Evolutionary conservation across 2,329 filamentous ascomycete species (phyloP).

Genomic region (Fusarium circinatum): DNA sequence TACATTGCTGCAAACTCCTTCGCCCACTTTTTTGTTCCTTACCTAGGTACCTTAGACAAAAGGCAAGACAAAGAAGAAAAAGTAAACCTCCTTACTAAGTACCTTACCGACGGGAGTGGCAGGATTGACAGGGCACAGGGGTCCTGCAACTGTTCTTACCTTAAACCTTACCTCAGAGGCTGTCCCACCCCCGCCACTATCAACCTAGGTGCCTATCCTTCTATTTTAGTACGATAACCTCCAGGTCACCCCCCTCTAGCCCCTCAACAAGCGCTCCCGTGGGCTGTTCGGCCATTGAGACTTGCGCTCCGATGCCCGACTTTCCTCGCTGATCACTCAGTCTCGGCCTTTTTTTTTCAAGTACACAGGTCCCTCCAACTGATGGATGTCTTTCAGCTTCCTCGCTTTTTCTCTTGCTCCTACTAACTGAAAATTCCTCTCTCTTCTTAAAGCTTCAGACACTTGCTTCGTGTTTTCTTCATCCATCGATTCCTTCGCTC

Average conservation of each 20-base stretch:
- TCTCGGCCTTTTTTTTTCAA: constrained; percentile 32
- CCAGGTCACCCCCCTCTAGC: constrained; percentile 14
- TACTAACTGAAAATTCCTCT: background rate
- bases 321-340: constrained; percentile 14
- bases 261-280: constrained; percentile 31
- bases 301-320: constrained; percentile 12
- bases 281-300: constrained; percentile 31
- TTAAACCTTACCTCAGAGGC: constrained; percentile 18
- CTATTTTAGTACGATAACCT: constrained; percentile 32
- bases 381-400: constrained; percentile 20
- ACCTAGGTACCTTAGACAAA: background rate
- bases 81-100: background rate
- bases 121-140: constrained; percentile 27
- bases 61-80: background rate
- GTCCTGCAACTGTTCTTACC: constrained; percentile 12
- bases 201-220: constrained; percentile 22
- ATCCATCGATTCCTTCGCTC: background rate
- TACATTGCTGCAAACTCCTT: background rate
- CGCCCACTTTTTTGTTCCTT: background rate
- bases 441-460: background rate
- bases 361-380: constrained; percentile 27
- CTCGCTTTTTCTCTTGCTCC: constrained; percentile 3
- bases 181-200: constrained; percentile 47
- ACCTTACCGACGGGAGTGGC: constrained; percentile 10
- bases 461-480: background rate